Evolutionary conservation across 78 protist genomes (phyloP), one percentile per base, ranked within the genome.

Genomic region (Dictyostelium brefeldianum): DNA sequence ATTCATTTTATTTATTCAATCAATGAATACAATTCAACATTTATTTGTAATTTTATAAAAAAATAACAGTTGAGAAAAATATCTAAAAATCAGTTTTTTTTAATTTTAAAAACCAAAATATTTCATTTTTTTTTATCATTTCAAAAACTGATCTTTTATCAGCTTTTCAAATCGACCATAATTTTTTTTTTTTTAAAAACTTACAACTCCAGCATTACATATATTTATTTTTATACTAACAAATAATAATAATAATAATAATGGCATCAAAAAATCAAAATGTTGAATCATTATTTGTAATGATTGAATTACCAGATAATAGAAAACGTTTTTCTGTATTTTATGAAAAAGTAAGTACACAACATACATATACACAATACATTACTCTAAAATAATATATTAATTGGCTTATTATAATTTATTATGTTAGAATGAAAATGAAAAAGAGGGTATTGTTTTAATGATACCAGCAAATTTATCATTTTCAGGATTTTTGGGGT

Each of bases 401-500:
- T 20, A n/a, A 20, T 57, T 57, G 17, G 5, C n/a, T 57, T 20
- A 5, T 54, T 15, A 7, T 20, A 20, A n/a, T n/a, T n/a, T n/a
- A n/a, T n/a, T n/a, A n/a, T n/a, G n/a, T n/a, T n/a, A n/a, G 48
- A 67, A 67, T 31, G 75, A 67, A 67, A 67, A 67, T 67, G 75
- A 53, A 43, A 62, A 65, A 29, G 54, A 62, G 18, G 48, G 54
- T 59, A 41, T 65, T 43, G 47, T 67, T 27, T n/a, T 65, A 12
- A 5, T 81, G 14, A 29, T 81, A 46, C 56, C 48, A 46, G 7
- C 18, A 4, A 64, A 27, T 36, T 51, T 59, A 22, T 47, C 89
- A 64, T 81, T 81, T 47, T 67, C 71, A 64, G 89, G 89, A 59
- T 64, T 81, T 41, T 62, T 81, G 27, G 48, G 65, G 27, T 46